Evolutionary conservation across 2,329 filamentous ascomycete genomes (phyloP).

Genomic region (Purpureocillium lavendulum): DNA sequence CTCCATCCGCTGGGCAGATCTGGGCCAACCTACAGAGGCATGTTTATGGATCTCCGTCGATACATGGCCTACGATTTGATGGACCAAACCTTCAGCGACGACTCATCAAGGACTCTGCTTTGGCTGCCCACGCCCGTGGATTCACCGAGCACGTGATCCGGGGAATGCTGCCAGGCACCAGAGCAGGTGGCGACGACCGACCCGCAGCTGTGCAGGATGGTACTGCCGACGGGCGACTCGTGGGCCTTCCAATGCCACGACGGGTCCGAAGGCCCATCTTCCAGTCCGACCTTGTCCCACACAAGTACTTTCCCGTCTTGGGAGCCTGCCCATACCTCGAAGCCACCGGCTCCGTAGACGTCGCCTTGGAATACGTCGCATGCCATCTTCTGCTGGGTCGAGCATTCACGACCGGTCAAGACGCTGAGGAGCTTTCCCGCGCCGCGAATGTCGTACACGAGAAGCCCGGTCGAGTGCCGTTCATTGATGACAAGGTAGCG

Average conservation of each 20-base stretch:
- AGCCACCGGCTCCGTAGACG: conserved; percentile 26
- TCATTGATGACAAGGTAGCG: conserved; percentile 56
- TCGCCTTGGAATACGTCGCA: conserved; percentile 44
- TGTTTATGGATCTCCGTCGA: too few species aligned
- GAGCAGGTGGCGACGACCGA: conserved; percentile 49
- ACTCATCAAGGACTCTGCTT: conserved; percentile 10
- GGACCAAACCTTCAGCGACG: conserved; percentile 14
- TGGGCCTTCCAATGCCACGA: conserved; percentile 44
- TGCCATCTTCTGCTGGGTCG: conserved; percentile 46
- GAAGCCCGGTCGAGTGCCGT: conserved; percentile 42
- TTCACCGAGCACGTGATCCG: not conserved
- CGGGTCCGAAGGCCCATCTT: conserved; percentile 32
- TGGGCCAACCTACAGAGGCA: too few species aligned
- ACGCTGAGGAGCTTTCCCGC: conserved; percentile 48
- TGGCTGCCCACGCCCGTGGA: not conserved
- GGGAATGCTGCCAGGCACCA: conserved; percentile 38
- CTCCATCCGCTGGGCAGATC: too few species aligned
- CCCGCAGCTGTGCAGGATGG: conserved; percentile 43
- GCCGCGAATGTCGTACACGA: conserved; percentile 56
- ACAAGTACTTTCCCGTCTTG: conserved; percentile 45
- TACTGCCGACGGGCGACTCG: conserved; percentile 37
- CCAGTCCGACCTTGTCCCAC: conserved; percentile 47
- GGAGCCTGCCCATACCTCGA: conserved; percentile 56
- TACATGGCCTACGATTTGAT: too few species aligned
- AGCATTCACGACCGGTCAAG: conserved; percentile 39